Evolutionary conservation across 1,284 basidiomycete species (phyloP).

Genomic region (Malassezia psittaci): DNA sequence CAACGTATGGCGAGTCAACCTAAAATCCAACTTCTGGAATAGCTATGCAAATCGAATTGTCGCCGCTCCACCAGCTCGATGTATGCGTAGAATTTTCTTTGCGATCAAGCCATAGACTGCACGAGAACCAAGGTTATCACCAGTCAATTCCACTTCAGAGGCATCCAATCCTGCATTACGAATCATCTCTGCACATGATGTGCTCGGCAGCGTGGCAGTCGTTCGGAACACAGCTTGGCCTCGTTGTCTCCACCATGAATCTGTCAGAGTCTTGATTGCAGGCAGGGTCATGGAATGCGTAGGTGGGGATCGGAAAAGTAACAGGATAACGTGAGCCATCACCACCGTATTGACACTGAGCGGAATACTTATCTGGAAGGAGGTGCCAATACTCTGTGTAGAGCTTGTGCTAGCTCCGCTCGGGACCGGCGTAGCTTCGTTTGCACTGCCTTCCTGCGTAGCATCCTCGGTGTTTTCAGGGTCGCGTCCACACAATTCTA

Average conservation of each 20-base stretch:
- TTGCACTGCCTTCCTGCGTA: conserved; percentile 4
- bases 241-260: conserved; percentile 30
- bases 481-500: conserved; percentile 22
- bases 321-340: conserved; percentile 34
- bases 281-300: conserved; percentile 29
- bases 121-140: conserved; percentile 29
- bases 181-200: conserved; percentile 8
- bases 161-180: conserved; percentile 22
- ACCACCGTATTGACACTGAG: conserved; percentile 25
- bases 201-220: background rate
- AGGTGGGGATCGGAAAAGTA: conserved; percentile 27
- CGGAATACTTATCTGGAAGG: conserved; percentile 2
- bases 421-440: background rate
- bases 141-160: conserved; percentile 21
- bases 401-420: background rate
- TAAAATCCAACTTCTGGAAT: conserved; percentile 7
- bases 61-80: conserved; percentile 14
- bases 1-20: background rate
- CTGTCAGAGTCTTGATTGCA: conserved; percentile 25
- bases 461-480: conserved; percentile 21
- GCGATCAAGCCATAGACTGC: conserved; percentile 41
- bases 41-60: conserved; percentile 13
- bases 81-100: conserved; percentile 31
- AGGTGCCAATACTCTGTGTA: background rate
- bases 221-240: conserved; percentile 17